Evolutionary conservation across 2,329 filamentous ascomycete species (phyloP).

Genomic region (Diaporthe batatas): DNA sequence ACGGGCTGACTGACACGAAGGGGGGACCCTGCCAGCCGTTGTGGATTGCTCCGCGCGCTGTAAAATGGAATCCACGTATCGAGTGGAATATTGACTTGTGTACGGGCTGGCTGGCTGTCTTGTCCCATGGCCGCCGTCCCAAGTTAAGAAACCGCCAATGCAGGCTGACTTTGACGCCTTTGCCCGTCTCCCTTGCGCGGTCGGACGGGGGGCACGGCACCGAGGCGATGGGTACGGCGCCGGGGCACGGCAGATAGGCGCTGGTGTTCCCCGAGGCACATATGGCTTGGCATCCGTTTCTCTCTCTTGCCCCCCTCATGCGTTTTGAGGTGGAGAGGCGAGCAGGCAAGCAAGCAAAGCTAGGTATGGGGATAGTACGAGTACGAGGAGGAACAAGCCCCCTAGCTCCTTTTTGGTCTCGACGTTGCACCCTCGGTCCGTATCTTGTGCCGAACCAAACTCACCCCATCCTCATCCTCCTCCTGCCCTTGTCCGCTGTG

Average conservation of each 20-base stretch:
- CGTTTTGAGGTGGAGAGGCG: too few relatives aligned
- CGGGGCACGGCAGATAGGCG: constrained; percentile 29
- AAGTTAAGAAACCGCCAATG: background rate
- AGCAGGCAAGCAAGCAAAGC: background rate
- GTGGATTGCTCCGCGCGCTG: background rate
- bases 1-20: background rate
- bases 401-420: background rate
- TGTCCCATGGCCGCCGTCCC: background rate
- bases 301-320: background rate
- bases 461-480: too few relatives aligned
- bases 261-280: constrained; percentile 14
- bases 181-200: constrained; percentile 3
- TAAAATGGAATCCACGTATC: background rate
- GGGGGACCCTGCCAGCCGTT: constrained; percentile 21
- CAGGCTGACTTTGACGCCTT: constrained; percentile 22
- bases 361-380: background rate
- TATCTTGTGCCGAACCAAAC: background rate
- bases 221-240: constrained; percentile 13
- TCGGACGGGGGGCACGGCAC: constrained; percentile 21
- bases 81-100: background rate
- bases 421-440: constrained; percentile 15
- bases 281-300: constrained; percentile 8
- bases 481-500: background rate
- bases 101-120: background rate
- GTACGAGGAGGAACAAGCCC: background rate